phyloP scores from a whole-genome alignment of 371 early-diverging fungal genomes.

The Mortierella sp. region DNA sequence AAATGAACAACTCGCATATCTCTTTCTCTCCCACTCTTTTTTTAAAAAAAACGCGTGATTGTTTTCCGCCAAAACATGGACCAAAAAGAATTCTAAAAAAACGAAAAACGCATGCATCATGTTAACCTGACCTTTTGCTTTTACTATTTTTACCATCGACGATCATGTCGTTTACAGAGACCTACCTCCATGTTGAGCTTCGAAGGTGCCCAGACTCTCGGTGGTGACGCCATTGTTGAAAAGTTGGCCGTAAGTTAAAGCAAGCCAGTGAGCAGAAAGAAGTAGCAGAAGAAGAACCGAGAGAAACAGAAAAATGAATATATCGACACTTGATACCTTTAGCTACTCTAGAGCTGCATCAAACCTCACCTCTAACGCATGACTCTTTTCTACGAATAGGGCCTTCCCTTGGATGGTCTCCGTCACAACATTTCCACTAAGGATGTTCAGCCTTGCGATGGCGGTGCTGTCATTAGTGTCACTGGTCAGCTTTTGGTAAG shows the following conservation, averaged over 20 bases:
- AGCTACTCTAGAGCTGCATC: not conserved
- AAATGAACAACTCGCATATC: not conserved
- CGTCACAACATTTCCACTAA: not conserved
- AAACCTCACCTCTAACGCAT: not conserved
- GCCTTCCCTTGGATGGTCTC: conserved; percentile 5
- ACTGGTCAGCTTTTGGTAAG: conserved; percentile 1
- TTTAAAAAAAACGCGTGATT: not conserved
- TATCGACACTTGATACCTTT: too few relatives aligned
- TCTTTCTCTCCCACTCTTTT: too few relatives aligned
- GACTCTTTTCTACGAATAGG: not conserved
- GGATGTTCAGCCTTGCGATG: not conserved
- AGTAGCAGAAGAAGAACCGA: not conserved
- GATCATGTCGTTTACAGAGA: conserved; percentile 64
- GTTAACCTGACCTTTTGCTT: not conserved
- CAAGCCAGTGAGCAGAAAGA: not conserved
- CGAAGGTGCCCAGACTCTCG: conserved; percentile 78
- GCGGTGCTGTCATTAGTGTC: not conserved
- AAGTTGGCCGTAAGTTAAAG: conserved; percentile 82
- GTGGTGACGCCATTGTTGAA: conserved; percentile 73
- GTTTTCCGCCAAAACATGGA: not conserved
- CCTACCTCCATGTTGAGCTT: conserved; percentile 87
- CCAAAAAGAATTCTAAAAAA: not conserved
- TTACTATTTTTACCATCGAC: not conserved
- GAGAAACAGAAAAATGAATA: too few relatives aligned
- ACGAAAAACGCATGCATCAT: not conserved